Evolutionary conservation across 257 asterid genomes (phyloP), one percentile per base, ranked within the genome.

Genomic region (Gentiana straminea): DNA sequence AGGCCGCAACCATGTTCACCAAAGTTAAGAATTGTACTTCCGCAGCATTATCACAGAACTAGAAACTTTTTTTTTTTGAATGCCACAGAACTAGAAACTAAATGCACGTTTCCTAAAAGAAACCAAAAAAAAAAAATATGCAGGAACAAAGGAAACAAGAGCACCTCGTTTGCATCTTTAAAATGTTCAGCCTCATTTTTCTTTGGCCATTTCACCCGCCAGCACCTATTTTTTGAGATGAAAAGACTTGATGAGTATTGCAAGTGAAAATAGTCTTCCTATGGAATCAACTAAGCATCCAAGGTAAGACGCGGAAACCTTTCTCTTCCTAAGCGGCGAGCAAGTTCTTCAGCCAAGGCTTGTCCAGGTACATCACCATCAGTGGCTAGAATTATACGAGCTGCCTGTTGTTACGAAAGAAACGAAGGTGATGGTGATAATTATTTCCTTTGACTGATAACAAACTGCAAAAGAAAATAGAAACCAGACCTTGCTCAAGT

Each of bases 151-250:
- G 46, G 8, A 4, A 10, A 7, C 46, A 41, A 41, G 8, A 65
- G 57, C 37, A 90, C 98, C 95, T 91, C 98, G 73, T 91, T 91
- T 68, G 98, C 97, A 79, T 91, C 98, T 81, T 91, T 91, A 65
- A 73, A 85, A 62, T 49, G 56, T 62, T 82, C 83, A 39, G 49
- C 53, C 34, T 78, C 81, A 57, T 73, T 79, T 79, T 81, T 91
- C 63, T 81, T 83, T 3, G 98, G 98, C 97, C 98, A 91, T 76
- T 69, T 81, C 55, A 91, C 82, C 63, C 97, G 79, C 98, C 97
- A 91, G 74, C 98, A 91, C 89, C 98, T 91, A 80, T 59, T 65
- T 53, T 60, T 41, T 41, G 46, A 41, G 46, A 41, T 41, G 46
- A 41, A 41, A 41, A 41, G 46, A 41, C 9, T 10, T 5, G 9